phyloP scores from a whole-genome alignment of 2,329 filamentous ascomycete genomes.

The Fusarium newnesense region DNA sequence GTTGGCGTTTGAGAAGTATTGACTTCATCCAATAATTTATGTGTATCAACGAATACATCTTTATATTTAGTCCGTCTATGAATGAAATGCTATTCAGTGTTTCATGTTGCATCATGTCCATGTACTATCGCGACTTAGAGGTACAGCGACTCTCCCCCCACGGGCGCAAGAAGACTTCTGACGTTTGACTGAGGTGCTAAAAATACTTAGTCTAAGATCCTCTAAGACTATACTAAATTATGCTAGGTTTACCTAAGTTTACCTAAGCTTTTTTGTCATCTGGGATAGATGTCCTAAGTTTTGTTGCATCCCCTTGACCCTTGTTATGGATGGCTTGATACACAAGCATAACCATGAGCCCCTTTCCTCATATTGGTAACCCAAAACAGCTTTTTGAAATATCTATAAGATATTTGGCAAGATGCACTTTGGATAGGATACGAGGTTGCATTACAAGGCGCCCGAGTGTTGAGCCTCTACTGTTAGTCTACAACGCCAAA shows the following conservation, averaged over 20 bases:
- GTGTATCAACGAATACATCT: neutral
- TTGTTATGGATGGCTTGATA: neutral
- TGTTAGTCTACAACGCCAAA: neutral
- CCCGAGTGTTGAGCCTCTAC: neutral
- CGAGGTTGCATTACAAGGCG: neutral
- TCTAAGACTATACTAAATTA: no score
- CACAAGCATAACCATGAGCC: neutral
- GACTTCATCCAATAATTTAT: neutral
- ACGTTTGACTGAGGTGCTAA: no score
- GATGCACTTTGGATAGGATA: neutral
- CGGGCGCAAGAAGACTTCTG: no score
- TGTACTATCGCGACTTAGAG: neutral
- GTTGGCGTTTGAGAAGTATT: neutral
- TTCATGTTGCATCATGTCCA: neutral
- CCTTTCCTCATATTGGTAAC: neutral
- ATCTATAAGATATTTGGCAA: no score
- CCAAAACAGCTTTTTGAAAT: neutral
- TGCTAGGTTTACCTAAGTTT: no score
- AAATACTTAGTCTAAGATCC: no score
- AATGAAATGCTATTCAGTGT: no score
- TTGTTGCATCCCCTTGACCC: no score
- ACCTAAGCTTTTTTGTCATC: no score
- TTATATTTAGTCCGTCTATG: neutral
- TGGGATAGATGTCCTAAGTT: no score
- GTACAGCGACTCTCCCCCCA: neutral